Evolutionary conservation across 2,329 filamentous ascomycete genomes (phyloP), one percentile per base, ranked within the genome.

Genomic region (Coniella lustricola): DNA sequence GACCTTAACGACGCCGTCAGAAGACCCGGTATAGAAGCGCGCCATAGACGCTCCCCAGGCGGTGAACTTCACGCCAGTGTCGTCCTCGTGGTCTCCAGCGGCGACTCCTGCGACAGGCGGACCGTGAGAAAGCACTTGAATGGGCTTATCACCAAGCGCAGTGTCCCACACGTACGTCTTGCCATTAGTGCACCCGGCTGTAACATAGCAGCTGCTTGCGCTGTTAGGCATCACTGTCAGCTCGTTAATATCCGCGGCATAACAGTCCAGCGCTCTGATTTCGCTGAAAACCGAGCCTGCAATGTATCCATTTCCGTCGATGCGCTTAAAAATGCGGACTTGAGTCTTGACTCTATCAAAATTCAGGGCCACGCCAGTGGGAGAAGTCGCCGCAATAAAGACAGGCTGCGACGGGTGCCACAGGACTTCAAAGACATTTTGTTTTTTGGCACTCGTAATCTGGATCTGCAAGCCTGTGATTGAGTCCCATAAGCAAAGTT

Each of bases 101-200:
- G 43, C 21, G 3, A 53, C 46, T 21, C 44, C 50, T 33, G 43
- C 50, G 18, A 53, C 21, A 31, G 50, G 50, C 2, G 32, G 48
- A 2, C 75, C 79, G 53, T 84, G 81, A 7, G 64, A 55, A 0
- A 84, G 65, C 2, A 74, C 62, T 56, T 82, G 79, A 18, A 81
- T 72, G 0, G 79, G 74, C 33, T 67, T 63, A 54, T 82, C 77
- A n/a, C 70, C 72, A 10, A 65, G 68, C 0, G 73, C 70, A 1
- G 79, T 79, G 52, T 84, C 81, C 78, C 79, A 84, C 1, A 84
- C 70, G 51, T 84, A 84, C 0, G 77, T 75, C 8, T 71, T 75
- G 14, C 79, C 77, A 53, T 84, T 74, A 0, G 81, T 84, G 53
- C 78, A 82, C 3, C 74, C 76, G 0, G 79, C 81, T 1, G 80